phyloP scores from a whole-genome alignment of 257 asterid genomes.

The Osmanthus fragrans region DNA sequence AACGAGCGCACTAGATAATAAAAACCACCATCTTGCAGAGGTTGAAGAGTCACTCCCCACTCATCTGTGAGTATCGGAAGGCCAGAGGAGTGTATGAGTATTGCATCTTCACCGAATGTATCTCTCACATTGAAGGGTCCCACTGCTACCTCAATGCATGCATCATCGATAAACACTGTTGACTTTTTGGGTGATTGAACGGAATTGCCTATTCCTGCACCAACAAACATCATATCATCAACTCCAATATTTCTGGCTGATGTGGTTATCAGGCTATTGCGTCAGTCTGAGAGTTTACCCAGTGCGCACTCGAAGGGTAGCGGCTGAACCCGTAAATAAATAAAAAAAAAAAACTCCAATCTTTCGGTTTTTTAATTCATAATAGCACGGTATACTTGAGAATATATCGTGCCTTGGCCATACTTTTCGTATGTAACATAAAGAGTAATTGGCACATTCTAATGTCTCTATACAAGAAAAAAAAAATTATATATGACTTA shows the following conservation, averaged over 20 bases:
- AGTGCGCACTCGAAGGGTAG: too few relatives aligned
- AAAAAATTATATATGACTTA: too few relatives aligned
- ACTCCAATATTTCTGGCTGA: too few relatives aligned
- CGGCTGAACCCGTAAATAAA: too few relatives aligned
- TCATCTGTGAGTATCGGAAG: slow-evolving; percentile 73
- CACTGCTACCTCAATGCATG: slow-evolving; percentile 73
- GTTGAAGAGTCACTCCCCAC: slow-evolving; percentile 74
- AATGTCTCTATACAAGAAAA: not conserved
- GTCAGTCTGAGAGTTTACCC: too few relatives aligned
- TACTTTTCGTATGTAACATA: too few relatives aligned
- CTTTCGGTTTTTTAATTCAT: not conserved
- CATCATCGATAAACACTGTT: slow-evolving; percentile 86
- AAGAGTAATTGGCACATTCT: not conserved
- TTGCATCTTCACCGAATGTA: slow-evolving; percentile 81
- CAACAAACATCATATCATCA: slow-evolving; percentile 40
- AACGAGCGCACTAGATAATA: slow-evolving; percentile 61
- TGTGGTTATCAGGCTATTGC: too few relatives aligned
- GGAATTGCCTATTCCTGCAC: slow-evolving; percentile 30
- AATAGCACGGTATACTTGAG: too few relatives aligned
- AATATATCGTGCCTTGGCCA: too few relatives aligned
- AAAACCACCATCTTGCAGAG: slow-evolving; percentile 76
- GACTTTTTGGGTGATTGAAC: slow-evolving; percentile 40
- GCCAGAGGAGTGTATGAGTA: slow-evolving; percentile 71
- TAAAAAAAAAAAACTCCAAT: too few relatives aligned
- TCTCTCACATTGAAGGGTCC: slow-evolving; percentile 73